Base-by-base conservation (phyloP, 148 eudicot genomes). In the Talinum fruticosum region DNA sequence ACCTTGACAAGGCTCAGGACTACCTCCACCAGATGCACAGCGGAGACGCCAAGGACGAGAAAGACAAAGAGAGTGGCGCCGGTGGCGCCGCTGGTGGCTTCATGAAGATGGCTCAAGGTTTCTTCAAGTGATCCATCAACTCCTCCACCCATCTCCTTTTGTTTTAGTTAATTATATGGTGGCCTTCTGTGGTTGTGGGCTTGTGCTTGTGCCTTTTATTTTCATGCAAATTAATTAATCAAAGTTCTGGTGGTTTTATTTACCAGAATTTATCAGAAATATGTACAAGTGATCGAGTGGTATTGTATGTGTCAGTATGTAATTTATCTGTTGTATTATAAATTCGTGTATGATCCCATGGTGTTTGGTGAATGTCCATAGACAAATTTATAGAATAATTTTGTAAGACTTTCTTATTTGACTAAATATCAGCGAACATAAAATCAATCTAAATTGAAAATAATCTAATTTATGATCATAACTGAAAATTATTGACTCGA, bases 1-100 rank as follows among this genome's bases (percentile, higher is more conserved):
- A 85, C 68, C 47, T 88, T 26, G 83, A 70, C 45, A 84, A 88
- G 79, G 91, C 94, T 8, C 87, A 87, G 81, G 80, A 66, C 26
- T 88, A 88, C 78, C 85, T 90, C 34, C 87, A 87, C 49, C 13
- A 76, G 18, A 78, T 72, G 59, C 76, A 79, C 47, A 8, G 79
- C 21, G 7, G 80, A 6, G 32, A 73, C 32, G 28, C 67, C 26
- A 13, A 34, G 8, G 66, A n/a, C 13, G 47, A 28, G 19, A 54
- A 6, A 2, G 76, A 45, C 13, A 49, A 59, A 26, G 66, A 26
- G 64, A 35, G 24, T 10, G 49, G 65, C 21, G 61, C 57, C 44
- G 81, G 49, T 57, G 82, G 88, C 65, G 83, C 81, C 1, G 68
- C 41, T 36, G 85, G 82, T 0, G 88, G 80, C 26, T 65, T 81